Evolutionary conservation across 1,284 basidiomycete species (phyloP).

Genomic region (Pseudozyma tsukubaensis): DNA sequence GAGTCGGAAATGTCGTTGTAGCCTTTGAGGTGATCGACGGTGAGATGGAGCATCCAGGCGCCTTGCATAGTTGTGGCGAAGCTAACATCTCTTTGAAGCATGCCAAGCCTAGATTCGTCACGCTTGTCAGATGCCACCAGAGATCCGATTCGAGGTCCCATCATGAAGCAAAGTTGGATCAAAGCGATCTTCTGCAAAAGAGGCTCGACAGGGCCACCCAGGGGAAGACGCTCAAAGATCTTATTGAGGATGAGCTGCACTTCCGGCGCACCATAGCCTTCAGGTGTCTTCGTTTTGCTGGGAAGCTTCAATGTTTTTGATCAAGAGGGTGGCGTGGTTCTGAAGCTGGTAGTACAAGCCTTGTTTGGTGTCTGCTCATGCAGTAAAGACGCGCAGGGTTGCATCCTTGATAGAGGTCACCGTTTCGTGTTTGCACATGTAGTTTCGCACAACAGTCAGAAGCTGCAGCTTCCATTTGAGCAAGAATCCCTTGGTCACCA

Average conservation of each 20-base stretch:
- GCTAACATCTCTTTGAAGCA: slow-evolving; percentile 8
- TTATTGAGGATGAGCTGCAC: slow-evolving; percentile 12
- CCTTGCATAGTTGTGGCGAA: slow-evolving; percentile 1
- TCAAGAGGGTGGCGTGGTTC: background rate
- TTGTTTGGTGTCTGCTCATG: background rate
- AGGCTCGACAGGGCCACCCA: background rate
- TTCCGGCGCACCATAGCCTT: slow-evolving; percentile 4
- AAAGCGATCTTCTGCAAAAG: slow-evolving; percentile 10
- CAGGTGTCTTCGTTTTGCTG: background rate
- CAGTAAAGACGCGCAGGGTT: background rate
- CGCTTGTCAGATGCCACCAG: slow-evolving; percentile 3
- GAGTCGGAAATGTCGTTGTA: background rate
- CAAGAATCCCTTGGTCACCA: background rate
- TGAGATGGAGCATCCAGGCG: slow-evolving; percentile 7
- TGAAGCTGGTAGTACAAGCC: slow-evolving; percentile 7
- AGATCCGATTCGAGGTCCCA: slow-evolving; percentile 5
- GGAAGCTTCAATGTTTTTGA: slow-evolving; percentile 2
- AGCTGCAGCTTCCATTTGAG: slow-evolving; percentile 1
- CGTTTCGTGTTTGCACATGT: slow-evolving; percentile 5
- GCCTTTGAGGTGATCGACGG: slow-evolving; percentile 8
- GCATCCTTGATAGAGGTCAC: background rate
- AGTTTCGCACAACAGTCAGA: background rate
- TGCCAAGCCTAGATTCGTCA: slow-evolving; percentile 2
- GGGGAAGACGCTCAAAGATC: slow-evolving; percentile 7
- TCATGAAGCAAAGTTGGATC: slow-evolving; percentile 13